A percentile compares a stretch with the other conserved stretches of the same genome.
Conservation (phyloP, 768 basidiomycete genomes). For the Xerocomellus chrysenteron region DNA sequence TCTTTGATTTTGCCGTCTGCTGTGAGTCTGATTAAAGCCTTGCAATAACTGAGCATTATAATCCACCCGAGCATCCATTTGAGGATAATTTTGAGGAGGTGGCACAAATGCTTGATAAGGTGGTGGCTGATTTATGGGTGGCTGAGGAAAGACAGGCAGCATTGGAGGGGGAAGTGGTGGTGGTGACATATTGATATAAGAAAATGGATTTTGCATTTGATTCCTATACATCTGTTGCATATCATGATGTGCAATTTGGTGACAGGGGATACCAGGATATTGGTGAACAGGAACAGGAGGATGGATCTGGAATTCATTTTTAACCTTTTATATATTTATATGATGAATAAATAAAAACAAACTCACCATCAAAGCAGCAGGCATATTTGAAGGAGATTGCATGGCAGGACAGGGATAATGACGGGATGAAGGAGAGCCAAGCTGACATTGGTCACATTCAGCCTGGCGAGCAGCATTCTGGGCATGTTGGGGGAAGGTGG, state of each 20-base stretch:
- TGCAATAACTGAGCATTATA: not conserved
- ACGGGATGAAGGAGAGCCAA: not conserved
- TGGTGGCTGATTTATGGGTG: no score
- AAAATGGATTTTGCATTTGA: not conserved
- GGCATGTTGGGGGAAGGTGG: not conserved
- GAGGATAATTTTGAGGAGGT: not conserved
- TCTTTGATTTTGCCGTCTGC: not conserved
- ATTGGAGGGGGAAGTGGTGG: not conserved
- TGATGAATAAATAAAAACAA: not conserved
- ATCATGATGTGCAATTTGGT: slow-evolving; percentile 3
- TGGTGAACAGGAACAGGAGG: slow-evolving; percentile 1
- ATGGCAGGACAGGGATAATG: not conserved
- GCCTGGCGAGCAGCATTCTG: not conserved
- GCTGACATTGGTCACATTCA: not conserved
- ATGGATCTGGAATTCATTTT: not conserved
- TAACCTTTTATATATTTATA: not conserved
- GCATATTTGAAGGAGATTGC: not conserved
- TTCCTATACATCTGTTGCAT: not conserved
- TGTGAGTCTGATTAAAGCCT: not conserved
- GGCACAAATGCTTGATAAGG: not conserved
- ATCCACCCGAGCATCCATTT: not conserved
- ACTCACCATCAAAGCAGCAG: not conserved
- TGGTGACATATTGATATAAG: not conserved
- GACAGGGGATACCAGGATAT: not conserved
- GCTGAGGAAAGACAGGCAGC: not conserved